Conservation (phyloP, 139 green algal species). For the Pleodorina starrii region DNA sequence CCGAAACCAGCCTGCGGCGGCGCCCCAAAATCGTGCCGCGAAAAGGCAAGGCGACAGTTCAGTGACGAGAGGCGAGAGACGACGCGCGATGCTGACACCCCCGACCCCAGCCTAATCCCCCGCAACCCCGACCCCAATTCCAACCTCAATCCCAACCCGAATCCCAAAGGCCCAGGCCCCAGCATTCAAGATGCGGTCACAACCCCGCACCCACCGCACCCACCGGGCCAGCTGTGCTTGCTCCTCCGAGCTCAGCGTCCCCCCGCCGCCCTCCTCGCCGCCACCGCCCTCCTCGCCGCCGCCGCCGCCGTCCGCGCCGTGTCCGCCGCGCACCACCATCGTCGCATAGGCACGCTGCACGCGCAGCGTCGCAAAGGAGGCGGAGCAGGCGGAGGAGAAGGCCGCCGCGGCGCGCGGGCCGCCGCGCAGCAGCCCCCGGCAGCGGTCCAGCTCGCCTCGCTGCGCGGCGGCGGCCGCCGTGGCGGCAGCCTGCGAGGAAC, state of each 20-base stretch:
- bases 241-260: background rate
- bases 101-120: too few species aligned
- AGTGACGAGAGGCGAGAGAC: too few species aligned
- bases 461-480: background rate
- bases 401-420: background rate
- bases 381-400: background rate
- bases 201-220: too few species aligned
- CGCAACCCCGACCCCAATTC: too few species aligned
- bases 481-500: background rate
- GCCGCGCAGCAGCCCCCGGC: background rate
- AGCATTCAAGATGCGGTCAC: too few species aligned
- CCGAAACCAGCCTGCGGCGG: slow-evolving; percentile 1
- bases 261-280: background rate
- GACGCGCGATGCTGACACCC: too few species aligned
- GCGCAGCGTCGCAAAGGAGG: background rate
- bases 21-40: background rate
- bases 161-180: too few species aligned
- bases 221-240: slow-evolving; percentile 2
- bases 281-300: background rate
- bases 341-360: slow-evolving; percentile 51
- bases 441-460: slow-evolving; percentile 24
- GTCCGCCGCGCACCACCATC: slow-evolving; percentile 8
- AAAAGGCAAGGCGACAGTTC: background rate
- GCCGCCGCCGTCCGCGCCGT: background rate
- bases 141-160: too few species aligned